phyloP scores from a whole-genome alignment of 768 basidiomycete species.

The Rhodotorula taiwanensis region DNA sequence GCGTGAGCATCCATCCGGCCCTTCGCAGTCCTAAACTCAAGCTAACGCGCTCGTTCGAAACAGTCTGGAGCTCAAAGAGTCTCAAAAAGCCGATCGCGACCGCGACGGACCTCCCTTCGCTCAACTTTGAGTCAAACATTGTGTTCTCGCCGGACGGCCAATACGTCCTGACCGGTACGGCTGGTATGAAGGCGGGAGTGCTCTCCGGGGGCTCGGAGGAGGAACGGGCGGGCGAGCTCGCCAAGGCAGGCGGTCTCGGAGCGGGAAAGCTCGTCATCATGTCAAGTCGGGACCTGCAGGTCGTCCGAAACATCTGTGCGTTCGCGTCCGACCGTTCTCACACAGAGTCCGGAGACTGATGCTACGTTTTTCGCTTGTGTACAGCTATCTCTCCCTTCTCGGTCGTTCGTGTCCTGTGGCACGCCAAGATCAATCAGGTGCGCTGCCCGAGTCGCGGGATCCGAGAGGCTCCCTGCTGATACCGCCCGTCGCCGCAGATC shows the following conservation, averaged over 20 bases:
- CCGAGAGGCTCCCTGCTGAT: too few species aligned
- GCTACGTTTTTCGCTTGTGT: too few species aligned
- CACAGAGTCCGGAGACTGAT: too few species aligned
- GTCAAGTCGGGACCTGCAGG: slow-evolving; percentile 45
- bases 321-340: too few species aligned
- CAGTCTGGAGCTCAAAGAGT: slow-evolving; percentile 89
- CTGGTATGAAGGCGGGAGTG: slow-evolving; percentile 51
- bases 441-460: slow-evolving; percentile 39
- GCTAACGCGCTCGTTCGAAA: too few species aligned
- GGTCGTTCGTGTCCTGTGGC: slow-evolving; percentile 89
- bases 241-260: slow-evolving; percentile 39
- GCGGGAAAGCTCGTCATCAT: slow-evolving; percentile 34
- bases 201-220: neutral
- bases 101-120: slow-evolving; percentile 59
- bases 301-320: slow-evolving; percentile 15
- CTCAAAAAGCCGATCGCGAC: slow-evolving; percentile 81
- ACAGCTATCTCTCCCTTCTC: slow-evolving; percentile 41
- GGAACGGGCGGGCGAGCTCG: slow-evolving; percentile 57
- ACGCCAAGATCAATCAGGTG: slow-evolving; percentile 95
- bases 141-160: slow-evolving; percentile 92
- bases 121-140: slow-evolving; percentile 89
- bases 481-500: slow-evolving; percentile 53
- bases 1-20: slow-evolving; percentile 55
- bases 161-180: slow-evolving; percentile 69
- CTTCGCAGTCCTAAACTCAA: too few species aligned